These are phyloP conservation scores for Pleurotus salmoneostramineus DNA, from an alignment of 768 basidiomycete species.

Conservation along the genomic window DNA sequence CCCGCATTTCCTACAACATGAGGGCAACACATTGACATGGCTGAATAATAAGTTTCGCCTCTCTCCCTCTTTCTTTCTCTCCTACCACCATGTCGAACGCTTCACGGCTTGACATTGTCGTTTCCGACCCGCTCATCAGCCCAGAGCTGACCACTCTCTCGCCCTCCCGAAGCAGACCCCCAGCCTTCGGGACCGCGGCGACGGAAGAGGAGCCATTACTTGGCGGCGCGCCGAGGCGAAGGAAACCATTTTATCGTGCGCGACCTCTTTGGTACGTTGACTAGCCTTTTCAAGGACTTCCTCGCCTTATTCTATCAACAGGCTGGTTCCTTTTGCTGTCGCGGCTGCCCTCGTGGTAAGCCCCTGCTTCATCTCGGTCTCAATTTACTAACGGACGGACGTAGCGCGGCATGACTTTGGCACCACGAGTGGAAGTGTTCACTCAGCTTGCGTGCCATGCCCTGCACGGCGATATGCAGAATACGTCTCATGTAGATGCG, in stretches of 20 bases:
- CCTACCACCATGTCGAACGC: slow-evolving; percentile 6
- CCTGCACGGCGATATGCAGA: slow-evolving; percentile 43
- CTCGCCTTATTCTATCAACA: slow-evolving; percentile 23
- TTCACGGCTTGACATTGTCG: slow-evolving; percentile 12
- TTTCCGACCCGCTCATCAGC: slow-evolving; percentile 16
- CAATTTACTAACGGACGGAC: not conserved
- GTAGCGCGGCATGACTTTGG: slow-evolving; percentile 84
- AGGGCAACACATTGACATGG: slow-evolving; percentile 3
- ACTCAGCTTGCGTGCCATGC: slow-evolving; percentile 72
- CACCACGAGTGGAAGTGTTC: slow-evolving; percentile 76
- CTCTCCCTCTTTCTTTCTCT: not conserved
- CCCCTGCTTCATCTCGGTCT: slow-evolving; percentile 9
- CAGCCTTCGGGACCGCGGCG: not conserved
- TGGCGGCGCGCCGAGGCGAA: slow-evolving; percentile 16
- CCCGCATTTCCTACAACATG: not conserved
- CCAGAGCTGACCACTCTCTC: slow-evolving; percentile 13
- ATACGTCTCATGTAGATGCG: slow-evolving; percentile 18
- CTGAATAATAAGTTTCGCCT: slow-evolving; percentile 3
- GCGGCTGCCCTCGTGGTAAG: slow-evolving; percentile 62
- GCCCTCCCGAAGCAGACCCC: slow-evolving; percentile 9
- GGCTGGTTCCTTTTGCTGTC: slow-evolving; percentile 79
- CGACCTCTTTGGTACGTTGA: slow-evolving; percentile 45
- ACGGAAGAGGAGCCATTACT: slow-evolving; percentile 13
- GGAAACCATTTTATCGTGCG: slow-evolving; percentile 50
- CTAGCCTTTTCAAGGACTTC: not conserved